A percentile compares a stretch with the other conserved stretches of the same genome.
Conservation (phyloP, 768 basidiomycete genomes). For the Amanita pallidorosea region DNA sequence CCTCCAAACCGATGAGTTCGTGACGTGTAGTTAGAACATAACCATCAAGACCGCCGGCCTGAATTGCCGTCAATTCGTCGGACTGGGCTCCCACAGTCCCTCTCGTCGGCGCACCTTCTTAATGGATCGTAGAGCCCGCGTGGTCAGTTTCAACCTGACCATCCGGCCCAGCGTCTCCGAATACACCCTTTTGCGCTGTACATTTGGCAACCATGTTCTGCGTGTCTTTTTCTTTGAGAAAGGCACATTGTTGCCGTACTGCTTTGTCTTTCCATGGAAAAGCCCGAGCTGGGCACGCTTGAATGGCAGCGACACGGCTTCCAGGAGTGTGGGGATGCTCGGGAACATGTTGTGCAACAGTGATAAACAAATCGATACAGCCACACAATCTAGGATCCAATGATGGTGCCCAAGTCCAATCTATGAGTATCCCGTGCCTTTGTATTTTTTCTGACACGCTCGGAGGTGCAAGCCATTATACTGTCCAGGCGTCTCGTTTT, state of each 20-base stretch:
- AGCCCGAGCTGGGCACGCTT: slow-evolving; percentile 75
- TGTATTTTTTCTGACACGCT: too few species aligned
- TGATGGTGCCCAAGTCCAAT: too few species aligned
- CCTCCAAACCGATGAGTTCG: slow-evolving; percentile 26
- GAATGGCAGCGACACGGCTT: slow-evolving; percentile 53
- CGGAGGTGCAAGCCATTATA: too few species aligned
- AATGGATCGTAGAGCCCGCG: slow-evolving; percentile 69
- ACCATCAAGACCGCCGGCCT: slow-evolving; percentile 66
- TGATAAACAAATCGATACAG: neutral
- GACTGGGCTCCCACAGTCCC: too few species aligned
- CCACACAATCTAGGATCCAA: neutral
- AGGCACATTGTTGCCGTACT: slow-evolving; percentile 82
- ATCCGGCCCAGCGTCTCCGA: slow-evolving; percentile 52
- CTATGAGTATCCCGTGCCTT: too few species aligned
- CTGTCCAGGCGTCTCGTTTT: too few species aligned
- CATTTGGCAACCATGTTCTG: slow-evolving; percentile 81
- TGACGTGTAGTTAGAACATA: slow-evolving; percentile 45
- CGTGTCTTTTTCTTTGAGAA: slow-evolving; percentile 85
- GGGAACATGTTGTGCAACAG: slow-evolving; percentile 13
- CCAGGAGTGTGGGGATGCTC: slow-evolving; percentile 19
- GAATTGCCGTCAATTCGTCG: neutral
- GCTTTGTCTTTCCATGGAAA: slow-evolving; percentile 72
- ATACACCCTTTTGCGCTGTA: slow-evolving; percentile 64
- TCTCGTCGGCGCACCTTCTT: slow-evolving; percentile 51
- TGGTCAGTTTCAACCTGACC: slow-evolving; percentile 62